phyloP scores from a whole-genome alignment of 2,329 filamentous ascomycete genomes.

The Verticillium klebahnii region DNA sequence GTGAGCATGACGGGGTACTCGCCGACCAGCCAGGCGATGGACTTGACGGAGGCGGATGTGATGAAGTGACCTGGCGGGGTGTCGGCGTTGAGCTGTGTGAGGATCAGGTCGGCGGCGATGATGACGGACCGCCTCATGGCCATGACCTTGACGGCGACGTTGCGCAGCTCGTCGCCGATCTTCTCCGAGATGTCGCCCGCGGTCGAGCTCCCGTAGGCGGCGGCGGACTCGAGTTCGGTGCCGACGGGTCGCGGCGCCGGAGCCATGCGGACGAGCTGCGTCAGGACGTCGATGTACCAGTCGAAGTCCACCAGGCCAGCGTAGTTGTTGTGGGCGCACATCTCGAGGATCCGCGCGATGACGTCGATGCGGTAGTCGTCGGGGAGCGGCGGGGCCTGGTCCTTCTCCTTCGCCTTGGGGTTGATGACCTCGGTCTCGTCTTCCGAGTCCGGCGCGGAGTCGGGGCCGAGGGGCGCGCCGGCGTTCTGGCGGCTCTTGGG shows the following conservation, averaged over 20 bases:
- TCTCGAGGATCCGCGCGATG: conserved; percentile 75
- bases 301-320: conserved; percentile 85
- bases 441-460: conserved; percentile 41
- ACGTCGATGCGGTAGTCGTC: conserved; percentile 84
- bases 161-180: conserved; percentile 83
- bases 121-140: conserved; percentile 77
- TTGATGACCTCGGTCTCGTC: conserved; percentile 43
- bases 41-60: conserved; percentile 64
- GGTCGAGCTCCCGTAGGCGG: conserved; percentile 18
- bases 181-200: conserved; percentile 55
- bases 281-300: conserved; percentile 91
- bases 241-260: conserved; percentile 41
- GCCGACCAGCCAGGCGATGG: conserved; percentile 80
- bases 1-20: conserved; percentile 76
- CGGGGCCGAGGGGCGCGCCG: conserved; percentile 38
- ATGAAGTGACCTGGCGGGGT: conserved; percentile 51
- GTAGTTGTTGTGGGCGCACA: conserved; percentile 90
- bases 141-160: conserved; percentile 86
- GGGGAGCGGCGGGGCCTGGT: conserved; percentile 60
- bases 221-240: conserved; percentile 26
- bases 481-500: conserved; percentile 38
- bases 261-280: conserved; percentile 74
- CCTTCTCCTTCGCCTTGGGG: conserved; percentile 25
- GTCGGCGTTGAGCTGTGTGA: conserved; percentile 52
- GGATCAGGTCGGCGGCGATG: conserved; percentile 73